A percentile compares a stretch with the other conserved stretches of the same genome.
These are phyloP conservation scores for Pyrus bretschneideri DNA, from an alignment of 306 rosid species.

Conservation along the genomic window DNA sequence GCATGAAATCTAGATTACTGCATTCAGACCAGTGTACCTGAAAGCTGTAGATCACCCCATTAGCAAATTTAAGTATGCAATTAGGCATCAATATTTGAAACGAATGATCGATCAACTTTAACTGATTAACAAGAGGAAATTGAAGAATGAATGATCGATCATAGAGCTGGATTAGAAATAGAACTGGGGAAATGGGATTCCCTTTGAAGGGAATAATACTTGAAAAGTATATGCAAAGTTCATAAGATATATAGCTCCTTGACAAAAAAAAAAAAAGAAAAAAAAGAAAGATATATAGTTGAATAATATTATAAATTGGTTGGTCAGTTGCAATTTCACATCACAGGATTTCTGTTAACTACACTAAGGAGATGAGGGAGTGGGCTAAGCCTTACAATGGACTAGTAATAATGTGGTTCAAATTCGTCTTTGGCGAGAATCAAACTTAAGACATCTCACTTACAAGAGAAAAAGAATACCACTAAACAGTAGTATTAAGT, in stretches of 20 bases:
- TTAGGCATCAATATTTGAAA: not conserved
- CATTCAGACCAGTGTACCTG: not conserved
- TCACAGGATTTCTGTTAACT: conserved; percentile 23
- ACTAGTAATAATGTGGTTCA: no score
- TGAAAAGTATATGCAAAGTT: not conserved
- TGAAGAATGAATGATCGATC: not conserved
- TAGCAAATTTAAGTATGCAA: not conserved
- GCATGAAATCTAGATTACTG: not conserved
- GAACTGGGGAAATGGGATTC: conserved; percentile 17
- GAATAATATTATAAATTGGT: not conserved
- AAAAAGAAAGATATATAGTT: no score
- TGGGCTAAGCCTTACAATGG: no score
- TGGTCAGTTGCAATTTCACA: conserved; percentile 45
- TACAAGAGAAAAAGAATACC: no score
- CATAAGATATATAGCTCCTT: conserved; percentile 3
- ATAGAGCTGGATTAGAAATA: not conserved
- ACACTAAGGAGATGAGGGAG: no score
- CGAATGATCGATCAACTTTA: no score
- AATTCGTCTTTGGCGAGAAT: no score
- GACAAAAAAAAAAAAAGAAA: no score
- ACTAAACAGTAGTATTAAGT: no score
- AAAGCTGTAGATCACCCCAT: not conserved
- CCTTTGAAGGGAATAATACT: conserved; percentile 40
- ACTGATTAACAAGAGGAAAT: no score
- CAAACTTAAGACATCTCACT: no score